A percentile compares a stretch with the other conserved stretches of the same genome.
Evolutionary conservation across 2,329 filamentous ascomycete genomes (phyloP).

Genomic region (Fusarium irregulare): DNA sequence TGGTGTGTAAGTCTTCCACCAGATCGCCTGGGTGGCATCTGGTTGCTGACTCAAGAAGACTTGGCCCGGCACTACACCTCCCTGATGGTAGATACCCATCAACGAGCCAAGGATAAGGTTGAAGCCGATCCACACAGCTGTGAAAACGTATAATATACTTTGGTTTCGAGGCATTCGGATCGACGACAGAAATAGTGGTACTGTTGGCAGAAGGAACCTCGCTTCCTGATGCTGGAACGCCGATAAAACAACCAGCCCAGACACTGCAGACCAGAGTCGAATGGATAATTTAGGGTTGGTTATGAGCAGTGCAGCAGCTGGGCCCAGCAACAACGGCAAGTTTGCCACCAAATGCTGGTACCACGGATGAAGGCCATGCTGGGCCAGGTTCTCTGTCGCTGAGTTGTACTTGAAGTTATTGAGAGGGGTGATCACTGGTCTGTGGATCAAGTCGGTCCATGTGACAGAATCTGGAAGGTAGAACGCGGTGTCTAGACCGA

Average conservation of each 20-base stretch:
- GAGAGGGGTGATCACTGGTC: slow-evolving; percentile 78
- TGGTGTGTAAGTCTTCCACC: slow-evolving; percentile 90
- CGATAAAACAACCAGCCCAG: slow-evolving; percentile 76
- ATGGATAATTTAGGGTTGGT: slow-evolving; percentile 67
- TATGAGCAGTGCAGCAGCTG: slow-evolving; percentile 72
- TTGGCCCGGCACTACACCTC: slow-evolving; percentile 80
- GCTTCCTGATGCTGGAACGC: slow-evolving; percentile 84
- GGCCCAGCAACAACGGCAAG: slow-evolving; percentile 76
- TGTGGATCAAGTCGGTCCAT: slow-evolving; percentile 70
- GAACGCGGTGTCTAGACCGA: slow-evolving; percentile 87
- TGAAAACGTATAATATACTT: slow-evolving; percentile 64
- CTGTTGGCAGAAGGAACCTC: slow-evolving; percentile 78
- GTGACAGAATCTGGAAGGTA: slow-evolving; percentile 74
- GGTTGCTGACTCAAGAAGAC: slow-evolving; percentile 77
- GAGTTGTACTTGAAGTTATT: slow-evolving; percentile 85
- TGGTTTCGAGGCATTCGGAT: slow-evolving; percentile 71
- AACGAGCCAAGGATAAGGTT: slow-evolving; percentile 75
- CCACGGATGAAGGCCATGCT: slow-evolving; percentile 81
- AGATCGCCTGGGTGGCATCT: slow-evolving; percentile 76
- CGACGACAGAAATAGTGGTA: slow-evolving; percentile 81
- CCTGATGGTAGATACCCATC: slow-evolving; percentile 87
- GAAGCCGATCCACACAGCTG: slow-evolving; percentile 73
- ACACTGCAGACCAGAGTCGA: slow-evolving; percentile 78
- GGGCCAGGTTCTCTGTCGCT: slow-evolving; percentile 74
- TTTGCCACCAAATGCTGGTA: slow-evolving; percentile 82